Conservation (phyloP, 148 eudicot genomes). For the Silene latifolia region DNA sequence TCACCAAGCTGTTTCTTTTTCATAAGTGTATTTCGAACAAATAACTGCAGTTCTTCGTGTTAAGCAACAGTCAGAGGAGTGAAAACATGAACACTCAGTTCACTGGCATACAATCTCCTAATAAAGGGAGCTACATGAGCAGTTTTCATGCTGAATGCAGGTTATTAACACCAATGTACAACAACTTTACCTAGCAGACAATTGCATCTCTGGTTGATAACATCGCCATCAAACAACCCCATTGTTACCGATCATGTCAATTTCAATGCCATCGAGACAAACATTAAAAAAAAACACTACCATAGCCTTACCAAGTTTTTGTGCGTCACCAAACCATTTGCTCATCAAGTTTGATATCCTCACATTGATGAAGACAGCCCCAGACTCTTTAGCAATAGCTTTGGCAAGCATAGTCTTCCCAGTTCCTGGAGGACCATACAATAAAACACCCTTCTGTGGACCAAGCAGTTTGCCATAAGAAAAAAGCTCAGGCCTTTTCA, state of each 20-base stretch:
- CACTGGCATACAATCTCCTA: no score
- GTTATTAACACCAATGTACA: no score
- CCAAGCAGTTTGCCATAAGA: slow-evolving; percentile 80
- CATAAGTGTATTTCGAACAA: no score
- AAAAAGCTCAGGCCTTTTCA: slow-evolving; percentile 85
- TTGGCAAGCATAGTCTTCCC: slow-evolving; percentile 99
- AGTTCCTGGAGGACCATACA: slow-evolving; percentile 95
- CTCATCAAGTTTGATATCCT: slow-evolving; percentile 90
- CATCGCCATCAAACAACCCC: no score
- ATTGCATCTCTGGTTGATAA: no score
- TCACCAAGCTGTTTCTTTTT: no score
- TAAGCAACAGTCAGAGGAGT: no score
- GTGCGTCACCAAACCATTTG: slow-evolving; percentile 99
- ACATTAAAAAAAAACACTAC: neutral
- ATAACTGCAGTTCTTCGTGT: no score
- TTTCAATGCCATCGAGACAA: neutral
- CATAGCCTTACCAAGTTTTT: slow-evolving; percentile 72
- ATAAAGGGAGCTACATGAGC: no score
- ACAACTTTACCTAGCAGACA: no score
- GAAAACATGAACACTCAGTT: no score
- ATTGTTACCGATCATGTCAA: neutral
- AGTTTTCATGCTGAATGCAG: no score
- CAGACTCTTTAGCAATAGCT: slow-evolving; percentile 98
- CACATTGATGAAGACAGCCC: slow-evolving; percentile 94
- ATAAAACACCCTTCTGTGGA: slow-evolving; percentile 94